Evolutionary conservation across 148 eudicot species (phyloP).

Genomic region (Talinum fruticosum): DNA sequence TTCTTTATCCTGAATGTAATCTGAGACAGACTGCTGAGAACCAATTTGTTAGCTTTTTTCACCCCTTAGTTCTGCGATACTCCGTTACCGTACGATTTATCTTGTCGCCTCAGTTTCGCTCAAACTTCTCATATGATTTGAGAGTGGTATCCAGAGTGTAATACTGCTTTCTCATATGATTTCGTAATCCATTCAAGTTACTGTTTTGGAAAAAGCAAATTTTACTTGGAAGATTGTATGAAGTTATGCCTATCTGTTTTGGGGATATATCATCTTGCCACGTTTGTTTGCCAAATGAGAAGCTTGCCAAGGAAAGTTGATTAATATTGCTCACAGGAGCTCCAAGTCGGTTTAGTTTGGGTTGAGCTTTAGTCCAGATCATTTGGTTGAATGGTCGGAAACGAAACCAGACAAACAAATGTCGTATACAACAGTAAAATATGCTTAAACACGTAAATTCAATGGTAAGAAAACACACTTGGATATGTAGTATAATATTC

Average conservation of each 20-base stretch:
- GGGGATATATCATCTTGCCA: no score
- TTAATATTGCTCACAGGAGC: no score
- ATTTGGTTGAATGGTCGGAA: no score
- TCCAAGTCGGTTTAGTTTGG: no score
- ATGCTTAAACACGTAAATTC: no score
- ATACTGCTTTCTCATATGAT: neutral
- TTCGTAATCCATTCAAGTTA: neutral
- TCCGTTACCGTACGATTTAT: neutral
- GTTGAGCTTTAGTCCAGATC: no score
- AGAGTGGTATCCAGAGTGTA: neutral
- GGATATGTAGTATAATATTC: no score
- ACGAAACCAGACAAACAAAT: no score
- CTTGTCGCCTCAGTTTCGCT: neutral
- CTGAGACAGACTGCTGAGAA: neutral
- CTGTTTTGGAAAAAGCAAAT: neutral
- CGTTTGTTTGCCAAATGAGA: no score
- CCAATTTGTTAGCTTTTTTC: constrained; percentile 19
- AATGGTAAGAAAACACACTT: no score
- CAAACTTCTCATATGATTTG: neutral
- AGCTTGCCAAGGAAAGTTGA: no score
- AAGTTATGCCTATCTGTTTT: neutral
- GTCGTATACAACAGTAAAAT: no score
- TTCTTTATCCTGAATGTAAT: constrained; percentile 8
- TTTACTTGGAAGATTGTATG: neutral
- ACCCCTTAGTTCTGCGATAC: neutral